Evolutionary conservation across 352 stramenopile genomes (phyloP), one percentile per base, ranked within the genome.

Genomic region (Globisporangium okanoganense): DNA sequence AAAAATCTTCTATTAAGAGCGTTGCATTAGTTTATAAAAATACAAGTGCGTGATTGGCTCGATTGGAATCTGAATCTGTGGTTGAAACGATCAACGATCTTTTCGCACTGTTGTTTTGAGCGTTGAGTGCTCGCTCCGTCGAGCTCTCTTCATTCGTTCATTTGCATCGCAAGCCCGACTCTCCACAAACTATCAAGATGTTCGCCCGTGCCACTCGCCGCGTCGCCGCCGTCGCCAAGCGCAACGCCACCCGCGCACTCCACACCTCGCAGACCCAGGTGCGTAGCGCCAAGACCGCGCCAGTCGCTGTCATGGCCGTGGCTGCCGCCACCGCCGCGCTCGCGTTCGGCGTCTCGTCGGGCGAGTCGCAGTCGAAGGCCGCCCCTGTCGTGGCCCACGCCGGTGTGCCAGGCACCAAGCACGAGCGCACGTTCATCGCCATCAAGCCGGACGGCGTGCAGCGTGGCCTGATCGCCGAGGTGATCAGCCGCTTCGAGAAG

Each of bases 361-460:
- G 70, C 16, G 62, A 68, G 44, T 62, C 81, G 16, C 66, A 92
- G 63, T 70, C 68, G 64, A 87, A 82, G 70, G 56, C 71, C 0
- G 71, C 71, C n/a, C 56, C 75, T 40, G 44, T 59, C 4, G 76
- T 88, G 51, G 73, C 83, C 2, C 74, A 91, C 66, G 76, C 77
- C 44, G 94, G 92, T 48, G 79, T 97, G 14, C 76, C 94, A 41
- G 92, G 94, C 77, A 98, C 94, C 33, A 89, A 89, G 70, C 82
- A 92, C 64, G 95, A 98, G 76, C 87, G 92, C 66, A 98, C 93
- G 52, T 98, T 98, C 78, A 94, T 98, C 62, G 92, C 92, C 36
- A 93, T 97, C 69, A 98, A 98, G 83, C 93, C 95, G 7, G 93
- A 98, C 70, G 95, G 90, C 56, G 95, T 98, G 51, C 87, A 98